Percentiles rank a stretch among this genome's conserved stretches.
Evolutionary conservation across 73 alveolate genomes (phyloP).

Genomic region (Effrenium voratum): DNA sequence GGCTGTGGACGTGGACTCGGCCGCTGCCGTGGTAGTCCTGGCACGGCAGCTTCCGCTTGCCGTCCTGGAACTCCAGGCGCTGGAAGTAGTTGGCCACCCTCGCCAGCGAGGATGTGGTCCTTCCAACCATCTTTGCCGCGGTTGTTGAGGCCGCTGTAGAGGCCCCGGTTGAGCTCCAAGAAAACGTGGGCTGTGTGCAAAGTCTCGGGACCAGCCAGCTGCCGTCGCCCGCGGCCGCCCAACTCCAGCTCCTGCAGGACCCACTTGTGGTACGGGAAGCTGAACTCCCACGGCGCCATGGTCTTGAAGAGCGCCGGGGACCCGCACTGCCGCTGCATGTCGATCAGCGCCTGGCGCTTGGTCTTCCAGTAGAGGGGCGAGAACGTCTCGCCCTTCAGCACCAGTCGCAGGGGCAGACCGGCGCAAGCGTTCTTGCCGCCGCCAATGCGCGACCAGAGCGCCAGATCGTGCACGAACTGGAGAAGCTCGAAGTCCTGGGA

Average conservation of each 20-base stretch:
- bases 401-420: neutral
- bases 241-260: slow-evolving; percentile 4
- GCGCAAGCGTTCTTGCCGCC: neutral
- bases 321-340: slow-evolving; percentile 38
- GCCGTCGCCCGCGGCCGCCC: neutral
- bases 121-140: neutral
- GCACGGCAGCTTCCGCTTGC: slow-evolving; percentile 4
- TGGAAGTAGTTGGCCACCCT: slow-evolving; percentile 18
- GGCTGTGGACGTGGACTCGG: slow-evolving; percentile 24
- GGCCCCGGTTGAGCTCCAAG: slow-evolving; percentile 20
- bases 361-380: slow-evolving; percentile 16
- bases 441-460: neutral
- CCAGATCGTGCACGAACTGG: slow-evolving; percentile 2
- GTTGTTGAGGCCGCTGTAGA: neutral
- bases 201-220: slow-evolving; percentile 18
- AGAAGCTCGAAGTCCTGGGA: slow-evolving; percentile 9
- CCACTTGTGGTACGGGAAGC: neutral
- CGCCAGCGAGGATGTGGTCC: neutral
- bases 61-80: slow-evolving; percentile 38
- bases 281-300: slow-evolving; percentile 12
- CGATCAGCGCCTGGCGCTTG: neutral
- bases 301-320: slow-evolving; percentile 32
- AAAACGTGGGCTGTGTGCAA: slow-evolving; percentile 39
- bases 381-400: neutral
- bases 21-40: slow-evolving; percentile 44